Base-by-base conservation (phyloP, 805 yeast species). In the Lipomyces starkeyi region DNA sequence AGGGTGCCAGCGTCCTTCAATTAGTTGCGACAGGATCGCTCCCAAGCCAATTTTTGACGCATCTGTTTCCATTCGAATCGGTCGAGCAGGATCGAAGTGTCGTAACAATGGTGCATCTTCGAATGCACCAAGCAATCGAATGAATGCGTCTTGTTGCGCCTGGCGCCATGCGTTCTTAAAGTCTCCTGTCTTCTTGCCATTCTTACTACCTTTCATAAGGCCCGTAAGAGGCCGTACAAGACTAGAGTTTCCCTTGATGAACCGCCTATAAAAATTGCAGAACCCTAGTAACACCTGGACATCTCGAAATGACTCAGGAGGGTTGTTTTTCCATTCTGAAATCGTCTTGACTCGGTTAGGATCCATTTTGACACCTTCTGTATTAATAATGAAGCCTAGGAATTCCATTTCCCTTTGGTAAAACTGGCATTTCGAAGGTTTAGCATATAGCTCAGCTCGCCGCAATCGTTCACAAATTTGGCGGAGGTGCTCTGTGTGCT, bases 401-500 rank as follows among this genome's bases (percentile, higher is more conserved):
- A 61, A 65, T 13, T n/a, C 32, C 17, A 55, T 47, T 25, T 34
- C 14, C 3, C 1, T 27, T 17, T 17, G 20, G 47, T 43, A 55
- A 47, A 65, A 65, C 47, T 57, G 59, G 35, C 68, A 61, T 49
- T 61, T 65, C 22, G 57, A 32, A 11, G 49, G 35, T 49, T 65
- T 65, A 58, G 54, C 59, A n/a, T 25, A 32, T 8, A 62, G 9
- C n/a, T 59, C 40, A 27, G 54, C 47, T 2, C 43, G 17, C 20
- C 35, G 58, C 14, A 63, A 53, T 34, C 29, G 40, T n/a, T 63
- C 54, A 3, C 64, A 56, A 3, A 63, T 32, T 11, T 3, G 14
- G 29, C 54, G 58, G 0, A 62, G 52, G 43, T 62, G 70, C 8
- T 11, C 29, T 4, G n/a, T 20, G 59, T 73, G 76, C 17, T 71